Base-by-base conservation (phyloP, 805 yeast genomes). In the Phaffomyces antillensis region DNA sequence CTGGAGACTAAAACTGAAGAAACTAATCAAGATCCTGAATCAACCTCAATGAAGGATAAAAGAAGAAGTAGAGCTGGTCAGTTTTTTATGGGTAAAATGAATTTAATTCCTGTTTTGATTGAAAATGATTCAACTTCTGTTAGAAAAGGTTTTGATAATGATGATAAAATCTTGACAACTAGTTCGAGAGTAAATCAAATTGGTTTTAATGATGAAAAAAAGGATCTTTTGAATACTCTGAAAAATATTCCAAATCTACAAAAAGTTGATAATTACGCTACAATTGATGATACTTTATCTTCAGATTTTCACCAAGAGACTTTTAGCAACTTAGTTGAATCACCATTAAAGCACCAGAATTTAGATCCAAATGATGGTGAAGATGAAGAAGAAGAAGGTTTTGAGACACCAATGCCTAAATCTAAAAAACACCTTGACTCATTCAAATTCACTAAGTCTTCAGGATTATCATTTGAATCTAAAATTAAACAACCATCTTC, bases 21-120 rank as follows among this genome's bases (percentile, higher is more conserved):
- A 34, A 42, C 41, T 11, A 16, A 20, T 18, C 43, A 13, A 45
- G 48, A 15, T 35, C 3, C 23, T 3, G 20, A 36, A 24, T 39
- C 41, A 7, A 44, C 51, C 8, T 39, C 54, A 3, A 44, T 44
- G 20, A 49, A 50, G 23, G 58, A 58, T 25, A 54, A 52, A 40
- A 50, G 61, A 43, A 52, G 52, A 47, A 56, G 59, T 38, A 46
- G 58, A 37, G 63, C 67, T 31, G 75, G 75, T 7, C 69, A 70
- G 17, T 52, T 62, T 31, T 54, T 70, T 13, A 54, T 67, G 49
- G 63, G 66, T n/a, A 69, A 66, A 42, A 62, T 70, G 68, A 69
- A 70, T 47, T 56, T 69, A 20, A 62, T 61, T 40, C 71, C 74
- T 0, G 60, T 68, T 2, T 51, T 67, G 35, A 56, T 68, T 31